Base-by-base conservation (phyloP, 1,139 yeast species). In the Candida neerlandica region DNA sequence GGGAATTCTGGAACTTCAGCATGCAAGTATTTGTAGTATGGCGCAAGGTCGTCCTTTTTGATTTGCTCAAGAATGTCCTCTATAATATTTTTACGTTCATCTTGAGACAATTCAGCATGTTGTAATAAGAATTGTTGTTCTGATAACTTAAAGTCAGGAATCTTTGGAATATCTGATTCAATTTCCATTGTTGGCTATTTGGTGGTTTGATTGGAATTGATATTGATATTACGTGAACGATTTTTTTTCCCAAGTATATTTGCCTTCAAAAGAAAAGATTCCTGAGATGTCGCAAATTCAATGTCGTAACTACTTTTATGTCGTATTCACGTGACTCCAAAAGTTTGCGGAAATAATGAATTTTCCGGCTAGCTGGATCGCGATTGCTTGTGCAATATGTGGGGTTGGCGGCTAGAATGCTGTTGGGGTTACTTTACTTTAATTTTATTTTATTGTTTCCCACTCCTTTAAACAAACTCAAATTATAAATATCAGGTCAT, bases 111-210 rank as follows among this genome's bases (percentile, higher is more conserved):
- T 54, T 71, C 49, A 15, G 54, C 52, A 34, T 51, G 70, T 37
- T 78, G 72, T 52, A 89, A 74, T 47, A 83, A 76, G 66, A 88
- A 91, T 46, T 91, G 89, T 54, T 81, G 76, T 63, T 90, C 92
- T 15, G 96, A 86, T 46, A 92, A 81, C 55, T 75, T 77, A 68
- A 87, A 86, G 65, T 91, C 91, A 30, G 98, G 98, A 47, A 89
- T 81, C 60, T 78, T 77, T 45, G 82, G 80, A 27, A 82, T 75
- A 55, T 77, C 84, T 44, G 82, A 71, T 43, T 69, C 75, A 55
- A 61, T 64, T 46, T 64, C 70, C 78, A 73, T 73, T 48, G 45
- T 61, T 50, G 23, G 18, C n/a, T 43, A 15, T 11, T 42, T 14
- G 33, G 12, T 37, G 21, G 16, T 4, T 19, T 11, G n/a, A 9